Conservation (phyloP, 495 filamentous ascomycete species). For the Penicillium coffeae region DNA sequence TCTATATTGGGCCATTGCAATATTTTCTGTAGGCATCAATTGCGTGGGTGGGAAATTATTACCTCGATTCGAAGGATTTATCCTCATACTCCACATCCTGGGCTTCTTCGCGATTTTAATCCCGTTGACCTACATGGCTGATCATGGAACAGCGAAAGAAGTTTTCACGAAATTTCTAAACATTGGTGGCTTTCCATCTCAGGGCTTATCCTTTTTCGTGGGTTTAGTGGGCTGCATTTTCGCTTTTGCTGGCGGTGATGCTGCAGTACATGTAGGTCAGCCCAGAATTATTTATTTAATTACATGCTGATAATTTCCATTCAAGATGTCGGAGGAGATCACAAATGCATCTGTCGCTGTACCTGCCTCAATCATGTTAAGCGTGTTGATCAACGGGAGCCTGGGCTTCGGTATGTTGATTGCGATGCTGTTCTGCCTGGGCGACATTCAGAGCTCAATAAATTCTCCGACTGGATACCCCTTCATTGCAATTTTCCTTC, state of each 20-base stretch:
- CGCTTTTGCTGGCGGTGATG: slow-evolving; percentile 39
- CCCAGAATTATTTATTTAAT: too few relatives aligned
- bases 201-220: slow-evolving; percentile 41
- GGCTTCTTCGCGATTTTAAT: slow-evolving; percentile 52
- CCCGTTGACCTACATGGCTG: slow-evolving; percentile 43
- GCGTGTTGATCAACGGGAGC: slow-evolving; percentile 44
- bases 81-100: slow-evolving; percentile 47
- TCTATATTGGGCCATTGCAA: slow-evolving; percentile 37
- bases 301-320: slow-evolving; percentile 3
- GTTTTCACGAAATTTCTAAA: slow-evolving; percentile 50
- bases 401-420: slow-evolving; percentile 50
- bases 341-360: slow-evolving; percentile 41
- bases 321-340: slow-evolving; percentile 54
- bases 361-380: slow-evolving; percentile 44
- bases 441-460: slow-evolving; percentile 37
- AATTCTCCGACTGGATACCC: slow-evolving; percentile 40
- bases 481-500: slow-evolving; percentile 49
- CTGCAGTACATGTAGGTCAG: slow-evolving; percentile 41
- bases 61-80: slow-evolving; percentile 41
- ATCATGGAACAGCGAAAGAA: slow-evolving; percentile 32
- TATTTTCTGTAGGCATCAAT: slow-evolving; percentile 41
- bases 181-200: slow-evolving; percentile 39
- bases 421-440: slow-evolving; percentile 45
- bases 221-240: slow-evolving; percentile 41
- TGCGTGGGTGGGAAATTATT: slow-evolving; percentile 34